Evolutionary conservation across 352 stramenopile species (phyloP).

Genomic region (Phytophthora boehmeriae): DNA sequence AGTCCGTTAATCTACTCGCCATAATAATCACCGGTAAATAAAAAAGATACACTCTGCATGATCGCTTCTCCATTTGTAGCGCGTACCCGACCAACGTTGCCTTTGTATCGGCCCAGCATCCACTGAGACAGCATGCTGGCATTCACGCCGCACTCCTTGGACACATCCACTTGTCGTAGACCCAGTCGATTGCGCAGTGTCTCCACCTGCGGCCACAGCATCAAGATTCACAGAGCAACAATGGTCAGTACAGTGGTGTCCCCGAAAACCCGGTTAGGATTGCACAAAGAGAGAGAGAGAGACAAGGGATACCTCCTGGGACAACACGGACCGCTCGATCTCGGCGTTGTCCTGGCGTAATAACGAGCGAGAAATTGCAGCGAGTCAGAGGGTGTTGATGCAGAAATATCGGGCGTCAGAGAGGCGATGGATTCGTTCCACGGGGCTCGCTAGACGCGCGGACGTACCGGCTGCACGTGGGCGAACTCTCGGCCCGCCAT

Average conservation of each 20-base stretch:
- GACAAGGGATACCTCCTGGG: constrained; percentile 55
- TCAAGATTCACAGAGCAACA: background rate
- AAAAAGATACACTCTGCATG: too few species aligned
- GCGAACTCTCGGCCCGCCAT: constrained; percentile 75
- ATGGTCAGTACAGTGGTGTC: constrained; percentile 4
- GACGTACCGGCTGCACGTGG: constrained; percentile 74
- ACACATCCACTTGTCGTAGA: constrained; percentile 82
- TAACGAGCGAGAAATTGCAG: constrained; percentile 8
- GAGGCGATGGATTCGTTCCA: background rate
- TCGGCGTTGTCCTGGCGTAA: constrained; percentile 78
- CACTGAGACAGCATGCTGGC: constrained; percentile 88
- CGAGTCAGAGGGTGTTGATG: constrained; percentile 6
- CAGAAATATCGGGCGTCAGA: constrained; percentile 14
- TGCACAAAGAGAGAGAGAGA: background rate
- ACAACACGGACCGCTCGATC: constrained; percentile 81
- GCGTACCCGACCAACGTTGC: constrained; percentile 77
- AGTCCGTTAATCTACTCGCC: constrained; percentile 74
- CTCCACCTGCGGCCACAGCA: constrained; percentile 55
- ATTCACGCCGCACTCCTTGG: constrained; percentile 86
- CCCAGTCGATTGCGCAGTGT: constrained; percentile 71
- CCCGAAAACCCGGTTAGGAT: background rate
- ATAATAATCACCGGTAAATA: background rate
- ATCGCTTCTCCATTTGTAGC: background rate
- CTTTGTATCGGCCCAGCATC: constrained; percentile 88
- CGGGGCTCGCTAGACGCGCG: background rate